Evolutionary conservation across 78 protist species (phyloP).

Genomic region (Protostelium mycophagum): DNA sequence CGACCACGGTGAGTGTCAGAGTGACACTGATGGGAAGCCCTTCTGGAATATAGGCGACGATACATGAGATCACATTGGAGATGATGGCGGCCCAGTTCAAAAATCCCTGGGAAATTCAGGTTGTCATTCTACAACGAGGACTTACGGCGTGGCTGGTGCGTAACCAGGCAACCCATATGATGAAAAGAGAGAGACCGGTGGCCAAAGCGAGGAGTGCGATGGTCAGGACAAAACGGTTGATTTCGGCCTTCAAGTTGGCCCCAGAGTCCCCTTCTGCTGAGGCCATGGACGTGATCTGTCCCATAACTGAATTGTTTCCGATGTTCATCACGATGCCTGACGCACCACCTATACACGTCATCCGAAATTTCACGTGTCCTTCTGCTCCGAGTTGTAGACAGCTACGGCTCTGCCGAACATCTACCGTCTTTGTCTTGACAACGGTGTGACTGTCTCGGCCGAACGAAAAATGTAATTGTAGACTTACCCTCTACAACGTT

Average conservation of each 20-base stretch:
- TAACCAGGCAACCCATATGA: constrained; percentile 14
- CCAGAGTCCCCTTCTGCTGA: background rate
- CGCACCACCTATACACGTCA: background rate
- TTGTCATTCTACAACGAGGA: background rate
- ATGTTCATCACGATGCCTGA: constrained; percentile 26
- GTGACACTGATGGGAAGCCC: constrained; percentile 74
- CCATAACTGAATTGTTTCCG: constrained; percentile 84
- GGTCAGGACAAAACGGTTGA: constrained; percentile 58
- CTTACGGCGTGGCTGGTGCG: background rate
- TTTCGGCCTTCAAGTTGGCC: constrained; percentile 12
- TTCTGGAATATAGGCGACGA: constrained; percentile 83
- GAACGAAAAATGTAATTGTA: background rate
- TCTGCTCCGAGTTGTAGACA: too few species aligned
- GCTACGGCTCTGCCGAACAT: too few species aligned
- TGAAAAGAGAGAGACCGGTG: constrained; percentile 6
- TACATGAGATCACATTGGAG: constrained; percentile 71
- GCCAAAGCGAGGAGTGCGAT: constrained; percentile 61
- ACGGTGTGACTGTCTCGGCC: too few species aligned
- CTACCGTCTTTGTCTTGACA: too few species aligned
- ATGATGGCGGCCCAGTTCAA: constrained; percentile 18
- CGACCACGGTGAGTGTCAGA: constrained; percentile 25
- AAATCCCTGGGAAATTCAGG: constrained; percentile 20
- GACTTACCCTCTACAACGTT: constrained; percentile 44
- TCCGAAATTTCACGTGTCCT: too few species aligned
- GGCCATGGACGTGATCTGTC: constrained; percentile 62